Base-by-base conservation (phyloP, 495 filamentous ascomycete species). In the Penicillium steckii region DNA sequence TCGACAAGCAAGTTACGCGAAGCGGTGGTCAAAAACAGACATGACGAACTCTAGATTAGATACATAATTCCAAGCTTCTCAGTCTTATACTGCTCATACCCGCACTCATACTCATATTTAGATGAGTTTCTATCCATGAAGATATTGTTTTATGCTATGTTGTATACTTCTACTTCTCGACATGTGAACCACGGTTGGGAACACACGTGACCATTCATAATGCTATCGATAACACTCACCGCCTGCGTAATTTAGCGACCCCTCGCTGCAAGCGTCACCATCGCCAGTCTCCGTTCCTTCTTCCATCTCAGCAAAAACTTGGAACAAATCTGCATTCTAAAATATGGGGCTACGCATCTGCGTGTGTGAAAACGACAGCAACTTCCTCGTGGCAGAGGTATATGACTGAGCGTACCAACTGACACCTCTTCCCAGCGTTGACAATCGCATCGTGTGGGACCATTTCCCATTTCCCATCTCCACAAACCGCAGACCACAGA, bases 191-290 rank as follows among this genome's bases (percentile, higher is more conserved):
- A n/a, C n/a, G n/a, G n/a, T n/a, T n/a, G n/a, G n/a, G n/a, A n/a
- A n/a, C n/a, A n/a, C n/a, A n/a, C n/a, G n/a, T n/a, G n/a, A n/a
- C n/a, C n/a, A 37, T 7, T 18, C 15, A 37, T 13, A 4, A 37
- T 23, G 10, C 13, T 66, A 63, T 63, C 60, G 62, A 66, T 66
- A 66, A 66, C 37, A 6, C 27, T 50, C 42, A 62, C 62, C 62
- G 62, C 60, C 62, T 55, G 24, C 59, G 33, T 8, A 29, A 49
- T 55, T 48, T 9, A 25, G 58, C 37, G 51, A 43, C 60, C 62
- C 62, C 62, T 59, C 62, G 56, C 56, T 52, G 62, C 56, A 66
- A 60, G 53, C 62, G 62, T 60, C 57, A 60, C 48, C 42, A 32
- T 30, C 13, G 9, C 24, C 25, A 17, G 25, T 30, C 17, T 15